phyloP scores from a whole-genome alignment of 2,329 filamentous ascomycete genomes.

The Lecanosticta acicola region DNA sequence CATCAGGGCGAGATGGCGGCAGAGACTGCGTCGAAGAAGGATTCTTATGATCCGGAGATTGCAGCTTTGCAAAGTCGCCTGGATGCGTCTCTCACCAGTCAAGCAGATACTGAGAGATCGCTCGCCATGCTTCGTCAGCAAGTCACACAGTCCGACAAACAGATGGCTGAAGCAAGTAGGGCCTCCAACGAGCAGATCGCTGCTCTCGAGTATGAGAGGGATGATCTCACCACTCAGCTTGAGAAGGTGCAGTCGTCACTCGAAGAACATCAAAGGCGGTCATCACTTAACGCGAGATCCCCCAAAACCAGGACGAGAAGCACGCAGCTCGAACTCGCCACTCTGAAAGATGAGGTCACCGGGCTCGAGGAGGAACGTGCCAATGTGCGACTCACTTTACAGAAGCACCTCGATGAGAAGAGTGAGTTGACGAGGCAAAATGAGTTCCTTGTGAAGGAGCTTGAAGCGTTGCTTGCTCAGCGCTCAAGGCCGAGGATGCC shows the following conservation, averaged over 20 bases:
- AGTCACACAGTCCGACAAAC: conserved; percentile 17
- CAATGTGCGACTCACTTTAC: conserved; percentile 17
- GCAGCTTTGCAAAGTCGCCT: conserved; percentile 23
- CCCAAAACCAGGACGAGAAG: conserved; percentile 7
- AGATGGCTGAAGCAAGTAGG: conserved; percentile 14
- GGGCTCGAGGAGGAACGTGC: conserved; percentile 22
- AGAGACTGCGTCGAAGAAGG: conserved; percentile 11
- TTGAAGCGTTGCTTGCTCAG: conserved; percentile 24
- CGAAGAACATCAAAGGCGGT: conserved; percentile 13
- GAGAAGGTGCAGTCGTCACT: conserved; percentile 15
- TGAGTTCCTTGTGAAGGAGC: conserved; percentile 27
- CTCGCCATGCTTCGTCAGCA: conserved; percentile 19
- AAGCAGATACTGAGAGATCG: conserved; percentile 22
- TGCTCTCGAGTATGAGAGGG: conserved; percentile 15
- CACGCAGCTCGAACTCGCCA: conserved; percentile 14
- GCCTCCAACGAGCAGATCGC: conserved; percentile 13
- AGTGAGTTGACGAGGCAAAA: conserved; percentile 26
- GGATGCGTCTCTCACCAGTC: conserved; percentile 24
- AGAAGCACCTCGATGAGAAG: conserved; percentile 25
- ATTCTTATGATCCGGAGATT: conserved; percentile 13
- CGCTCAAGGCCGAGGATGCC: conserved; percentile 8
- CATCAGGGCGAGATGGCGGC: conserved; percentile 10
- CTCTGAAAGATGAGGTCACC: conserved; percentile 18
- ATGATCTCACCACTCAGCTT: conserved; percentile 18
- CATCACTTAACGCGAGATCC: conserved; percentile 3